Percentiles rank a stretch among this genome's conserved stretches.
Conservation (phyloP, 208 protist genomes). For the Angomonas deanei region DNA sequence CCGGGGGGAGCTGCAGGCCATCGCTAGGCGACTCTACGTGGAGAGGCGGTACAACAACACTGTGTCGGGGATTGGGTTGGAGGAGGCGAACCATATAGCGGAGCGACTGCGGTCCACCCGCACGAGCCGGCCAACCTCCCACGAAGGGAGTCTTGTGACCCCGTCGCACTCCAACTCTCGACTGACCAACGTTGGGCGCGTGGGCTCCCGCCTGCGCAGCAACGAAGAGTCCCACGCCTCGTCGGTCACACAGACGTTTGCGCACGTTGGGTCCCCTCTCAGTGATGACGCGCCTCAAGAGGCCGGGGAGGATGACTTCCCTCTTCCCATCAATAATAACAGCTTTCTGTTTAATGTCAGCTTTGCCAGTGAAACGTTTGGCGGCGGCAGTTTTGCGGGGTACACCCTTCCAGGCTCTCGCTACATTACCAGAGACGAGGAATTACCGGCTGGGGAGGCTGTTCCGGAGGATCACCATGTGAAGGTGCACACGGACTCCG, state of each 20-base stretch:
- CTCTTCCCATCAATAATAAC: neutral
- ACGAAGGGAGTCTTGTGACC: neutral
- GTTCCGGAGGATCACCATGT: neutral
- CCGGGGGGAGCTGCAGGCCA: slow-evolving; percentile 9
- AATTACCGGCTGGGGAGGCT: neutral
- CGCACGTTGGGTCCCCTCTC: too few relatives aligned
- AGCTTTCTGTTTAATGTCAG: slow-evolving; percentile 5
- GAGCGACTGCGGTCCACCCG: neutral
- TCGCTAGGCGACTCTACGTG: slow-evolving; percentile 15
- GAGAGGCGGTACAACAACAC: slow-evolving; percentile 20
- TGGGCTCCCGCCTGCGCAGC: too few relatives aligned
- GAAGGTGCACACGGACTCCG: neutral
- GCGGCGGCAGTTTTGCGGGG: slow-evolving; percentile 1
- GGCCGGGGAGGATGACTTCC: neutral
- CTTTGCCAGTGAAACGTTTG: neutral
- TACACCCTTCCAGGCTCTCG: slow-evolving; percentile 5
- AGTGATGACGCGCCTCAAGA: neutral
- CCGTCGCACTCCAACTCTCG: neutral
- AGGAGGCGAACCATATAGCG: slow-evolving; percentile 4
- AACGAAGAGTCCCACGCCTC: too few relatives aligned
- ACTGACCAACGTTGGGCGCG: too few relatives aligned
- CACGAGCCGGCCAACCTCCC: neutral
- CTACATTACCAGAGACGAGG: neutral
- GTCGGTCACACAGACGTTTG: too few relatives aligned
- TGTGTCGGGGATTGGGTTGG: slow-evolving; percentile 23